Evolutionary conservation across 169 alveolate genomes (phyloP), one percentile per base, ranked within the genome.

Genomic region (Cryptosporidium ubiquitum): DNA sequence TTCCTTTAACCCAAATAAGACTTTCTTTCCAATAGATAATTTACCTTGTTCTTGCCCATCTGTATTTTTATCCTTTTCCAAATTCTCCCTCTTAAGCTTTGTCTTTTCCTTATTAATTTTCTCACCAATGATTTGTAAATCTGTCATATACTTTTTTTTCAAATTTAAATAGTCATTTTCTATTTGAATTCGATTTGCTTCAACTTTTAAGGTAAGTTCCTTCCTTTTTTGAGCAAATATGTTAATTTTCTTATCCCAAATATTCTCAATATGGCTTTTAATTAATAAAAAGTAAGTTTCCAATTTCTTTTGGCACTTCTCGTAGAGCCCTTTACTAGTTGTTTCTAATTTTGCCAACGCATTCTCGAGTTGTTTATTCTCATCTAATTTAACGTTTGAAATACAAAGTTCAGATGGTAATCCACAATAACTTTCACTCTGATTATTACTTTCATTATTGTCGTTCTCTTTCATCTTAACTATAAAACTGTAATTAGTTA

Each of bases 361-460:
- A 20, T 51, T 58, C 26, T 73, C 85, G 16, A 73, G 33, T 20
- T 73, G 26, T 18, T 73, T 55, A 16, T 73, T 73, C 23, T 73
- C 85, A 7, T 73, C 85, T 40, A 73, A 57, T 40, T 23, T 73
- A 20, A 55, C 49, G 23, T 52, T 73, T 58, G 85, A 49, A 33
- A 73, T 73, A 9, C 70, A 37, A 51, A 73, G 68, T 10, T 58
- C 57, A 20, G 26, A 5, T 10, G 85, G 85, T 18, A 73, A 16
- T 6, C 9, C 42, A n/a, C 20, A 37, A n/a, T 16, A 20, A 7
- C 2, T 31, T 37, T 40, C 10, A 7, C 20, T 33, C 40, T 33
- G 70, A 5, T 23, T 37, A 29, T 1, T 37, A 47, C 12, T 47
- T 14, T 5, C 31, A 29, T 0, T 4, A 16, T n/a, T 14, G 39